Evolutionary conservation across 2,329 filamentous ascomycete species (phyloP).

Genomic region (Phialemonium atrogriseum): DNA sequence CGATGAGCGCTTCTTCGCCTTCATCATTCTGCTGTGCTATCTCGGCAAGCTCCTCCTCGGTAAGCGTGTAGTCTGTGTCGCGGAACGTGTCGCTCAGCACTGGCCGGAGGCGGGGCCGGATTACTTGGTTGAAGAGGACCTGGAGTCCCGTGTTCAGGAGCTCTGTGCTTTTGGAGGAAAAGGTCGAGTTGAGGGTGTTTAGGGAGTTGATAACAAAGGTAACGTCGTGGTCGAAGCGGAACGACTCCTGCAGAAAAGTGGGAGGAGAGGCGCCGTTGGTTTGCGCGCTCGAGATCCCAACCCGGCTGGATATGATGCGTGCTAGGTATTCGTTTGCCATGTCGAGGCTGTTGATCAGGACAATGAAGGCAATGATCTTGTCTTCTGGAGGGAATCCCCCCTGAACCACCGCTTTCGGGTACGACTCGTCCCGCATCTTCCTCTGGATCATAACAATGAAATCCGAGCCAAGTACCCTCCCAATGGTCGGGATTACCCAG

Average conservation of each 20-base stretch:
- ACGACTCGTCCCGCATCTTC: conserved; percentile 94
- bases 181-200: conserved; percentile 59
- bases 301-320: conserved; percentile 68
- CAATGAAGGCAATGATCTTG: conserved; percentile 79
- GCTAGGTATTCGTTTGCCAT: conserved; percentile 84
- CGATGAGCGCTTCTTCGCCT: conserved; percentile 26
- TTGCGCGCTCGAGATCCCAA: conserved; percentile 29
- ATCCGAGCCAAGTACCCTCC: conserved; percentile 74
- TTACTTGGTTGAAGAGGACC: conserved; percentile 79
- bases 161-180: conserved; percentile 70
- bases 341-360: conserved; percentile 93
- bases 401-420: conserved; percentile 70
- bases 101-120: conserved; percentile 76
- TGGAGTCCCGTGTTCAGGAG: conserved; percentile 76
- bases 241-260: conserved; percentile 52
- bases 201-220: conserved; percentile 61
- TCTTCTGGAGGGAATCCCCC: conserved; percentile 81
- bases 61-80: conserved; percentile 76
- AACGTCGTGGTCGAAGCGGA: conserved; percentile 73
- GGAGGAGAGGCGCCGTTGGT: conserved; percentile 25
- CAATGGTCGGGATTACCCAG: conserved; percentile 69
- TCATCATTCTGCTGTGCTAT: conserved; percentile 45
- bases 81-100: conserved; percentile 84
- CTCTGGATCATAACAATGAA: conserved; percentile 96
- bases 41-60: conserved; percentile 52